phyloP scores from a whole-genome alignment of 2,329 filamentous ascomycete species.

The Claviceps pazoutovae region DNA sequence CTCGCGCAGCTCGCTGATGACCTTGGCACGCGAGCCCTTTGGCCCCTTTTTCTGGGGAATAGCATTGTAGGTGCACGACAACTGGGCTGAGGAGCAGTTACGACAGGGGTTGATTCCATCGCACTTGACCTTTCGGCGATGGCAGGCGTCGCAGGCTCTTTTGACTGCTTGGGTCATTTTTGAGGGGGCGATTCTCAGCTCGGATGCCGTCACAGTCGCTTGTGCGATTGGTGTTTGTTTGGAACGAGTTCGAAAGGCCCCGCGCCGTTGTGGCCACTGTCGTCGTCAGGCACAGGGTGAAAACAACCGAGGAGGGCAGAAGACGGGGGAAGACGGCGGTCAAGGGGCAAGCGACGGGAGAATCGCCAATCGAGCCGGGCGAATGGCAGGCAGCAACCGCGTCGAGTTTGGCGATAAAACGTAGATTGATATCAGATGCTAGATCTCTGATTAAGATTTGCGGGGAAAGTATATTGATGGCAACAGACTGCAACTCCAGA shows the following conservation, averaged over 20 bases:
- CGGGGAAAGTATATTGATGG: slow-evolving; percentile 12
- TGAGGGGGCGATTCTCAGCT: not conserved
- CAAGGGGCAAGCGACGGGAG: not conserved
- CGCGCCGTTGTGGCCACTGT: not conserved
- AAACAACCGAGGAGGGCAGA: not conserved
- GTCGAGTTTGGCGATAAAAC: slow-evolving; percentile 5
- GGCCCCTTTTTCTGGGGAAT: slow-evolving; percentile 66
- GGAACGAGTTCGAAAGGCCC: not conserved
- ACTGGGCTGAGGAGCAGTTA: slow-evolving; percentile 53
- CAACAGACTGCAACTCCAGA: slow-evolving; percentile 3
- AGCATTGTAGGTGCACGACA: slow-evolving; percentile 60
- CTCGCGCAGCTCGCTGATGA: slow-evolving; percentile 59
- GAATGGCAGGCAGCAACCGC: not conserved
- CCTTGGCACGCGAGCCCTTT: slow-evolving; percentile 60
- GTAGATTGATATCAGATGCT: slow-evolving; percentile 2
- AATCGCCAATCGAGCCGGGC: not conserved
- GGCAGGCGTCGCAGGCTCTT: slow-evolving; percentile 58
- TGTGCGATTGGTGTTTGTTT: not conserved
- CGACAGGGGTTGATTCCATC: slow-evolving; percentile 57
- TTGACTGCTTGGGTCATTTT: slow-evolving; percentile 40
- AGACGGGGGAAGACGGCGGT: not conserved
- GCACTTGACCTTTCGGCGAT: slow-evolving; percentile 62
- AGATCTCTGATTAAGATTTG: slow-evolving; percentile 11
- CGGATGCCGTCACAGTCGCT: not conserved
- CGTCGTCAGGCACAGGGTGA: not conserved